Percentiles rank a stretch among this genome's conserved stretches.
These are phyloP conservation scores for Verticillium albo-atrum DNA, from an alignment of 2,329 filamentous ascomycete genomes.

Conservation along the genomic window DNA sequence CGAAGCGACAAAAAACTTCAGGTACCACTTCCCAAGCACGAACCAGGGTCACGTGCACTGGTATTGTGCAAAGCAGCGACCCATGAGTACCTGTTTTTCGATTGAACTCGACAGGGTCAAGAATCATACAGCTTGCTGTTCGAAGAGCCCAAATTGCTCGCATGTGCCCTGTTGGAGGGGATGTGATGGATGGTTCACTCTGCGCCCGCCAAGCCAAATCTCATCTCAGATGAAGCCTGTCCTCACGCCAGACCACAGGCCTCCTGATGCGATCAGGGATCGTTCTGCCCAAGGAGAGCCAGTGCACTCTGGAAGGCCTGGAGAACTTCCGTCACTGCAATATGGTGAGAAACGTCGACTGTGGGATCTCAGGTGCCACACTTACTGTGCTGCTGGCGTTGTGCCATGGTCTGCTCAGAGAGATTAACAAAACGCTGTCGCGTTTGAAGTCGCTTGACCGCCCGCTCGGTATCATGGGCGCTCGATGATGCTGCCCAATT, in stretches of 20 bases:
- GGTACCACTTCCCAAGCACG: not conserved
- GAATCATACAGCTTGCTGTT: not conserved
- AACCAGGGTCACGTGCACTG: not conserved
- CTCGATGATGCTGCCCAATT: constrained; percentile 73
- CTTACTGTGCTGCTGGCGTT: constrained; percentile 79
- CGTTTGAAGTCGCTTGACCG: constrained; percentile 75
- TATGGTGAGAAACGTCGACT: constrained; percentile 11
- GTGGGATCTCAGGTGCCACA: constrained; percentile 8
- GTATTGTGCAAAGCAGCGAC: not conserved
- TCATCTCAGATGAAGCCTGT: not conserved
- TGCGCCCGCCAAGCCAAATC: not conserved
- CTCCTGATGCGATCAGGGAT: not conserved
- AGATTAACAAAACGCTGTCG: constrained; percentile 71
- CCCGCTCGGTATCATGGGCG: constrained; percentile 69
- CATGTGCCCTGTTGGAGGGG: not conserved
- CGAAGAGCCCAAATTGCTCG: not conserved
- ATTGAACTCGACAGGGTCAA: not conserved
- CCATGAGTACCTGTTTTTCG: not conserved
- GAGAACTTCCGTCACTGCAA: constrained; percentile 50
- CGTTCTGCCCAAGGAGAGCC: constrained; percentile 39
- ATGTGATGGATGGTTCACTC: not conserved
- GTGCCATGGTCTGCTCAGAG: constrained; percentile 65
- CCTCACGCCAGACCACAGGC: not conserved
- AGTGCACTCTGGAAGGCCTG: constrained; percentile 59
- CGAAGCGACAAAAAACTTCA: not conserved